phyloP scores from a whole-genome alignment of 116 monocot genomes.

The Iris pallida region DNA sequence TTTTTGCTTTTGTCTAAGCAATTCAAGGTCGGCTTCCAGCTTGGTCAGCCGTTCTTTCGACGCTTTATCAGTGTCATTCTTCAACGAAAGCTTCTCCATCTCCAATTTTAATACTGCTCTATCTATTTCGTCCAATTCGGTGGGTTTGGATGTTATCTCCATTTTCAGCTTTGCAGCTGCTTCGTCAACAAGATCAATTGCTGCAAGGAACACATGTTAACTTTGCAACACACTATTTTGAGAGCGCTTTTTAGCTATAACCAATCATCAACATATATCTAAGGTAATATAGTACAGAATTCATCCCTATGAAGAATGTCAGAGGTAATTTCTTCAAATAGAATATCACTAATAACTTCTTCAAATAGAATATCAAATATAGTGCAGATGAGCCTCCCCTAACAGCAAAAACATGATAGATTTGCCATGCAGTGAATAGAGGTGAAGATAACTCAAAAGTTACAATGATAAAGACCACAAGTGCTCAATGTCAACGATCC shows the following conservation, averaged over 20 bases:
- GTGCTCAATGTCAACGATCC: too few species aligned
- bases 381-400: too few species aligned
- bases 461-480: too few species aligned
- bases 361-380: too few species aligned
- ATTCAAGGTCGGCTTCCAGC: conserved; percentile 64
- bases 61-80: conserved; percentile 81
- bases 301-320: too few species aligned
- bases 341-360: too few species aligned
- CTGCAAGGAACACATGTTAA: conserved; percentile 29
- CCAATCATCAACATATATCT: too few species aligned
- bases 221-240: neutral
- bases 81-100: conserved; percentile 93
- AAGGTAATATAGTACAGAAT: too few species aligned
- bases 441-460: too few species aligned
- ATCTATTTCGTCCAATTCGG: conserved; percentile 84
- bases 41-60: conserved; percentile 81
- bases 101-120: conserved; percentile 82
- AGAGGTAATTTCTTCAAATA: too few species aligned
- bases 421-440: too few species aligned
- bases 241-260: neutral
- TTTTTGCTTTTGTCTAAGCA: conserved; percentile 69
- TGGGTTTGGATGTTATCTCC: conserved; percentile 96
- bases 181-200: conserved; percentile 94
- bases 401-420: too few species aligned
- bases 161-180: conserved; percentile 92